phyloP scores from a whole-genome alignment of 495 filamentous ascomycete species.

The Aspergillus mulundensis region DNA sequence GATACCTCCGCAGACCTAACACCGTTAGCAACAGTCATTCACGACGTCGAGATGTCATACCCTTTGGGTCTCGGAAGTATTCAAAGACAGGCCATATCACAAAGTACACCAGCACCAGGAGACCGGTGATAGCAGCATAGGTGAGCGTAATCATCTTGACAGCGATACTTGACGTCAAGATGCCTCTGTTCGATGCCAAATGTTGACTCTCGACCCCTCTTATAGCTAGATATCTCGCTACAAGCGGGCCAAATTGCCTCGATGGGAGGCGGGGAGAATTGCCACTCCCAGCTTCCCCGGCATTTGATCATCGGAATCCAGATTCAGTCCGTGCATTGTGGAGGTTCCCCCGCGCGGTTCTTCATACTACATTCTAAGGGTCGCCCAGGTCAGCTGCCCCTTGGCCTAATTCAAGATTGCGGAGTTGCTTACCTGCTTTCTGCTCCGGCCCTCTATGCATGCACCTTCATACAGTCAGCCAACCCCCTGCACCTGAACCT shows the following conservation, averaged over 20 bases:
- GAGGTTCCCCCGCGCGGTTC: not conserved
- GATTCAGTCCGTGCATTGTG: constrained; percentile 2
- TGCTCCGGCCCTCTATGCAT: not conserved
- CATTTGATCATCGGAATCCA: constrained; percentile 9
- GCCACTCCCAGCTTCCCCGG: constrained; percentile 3
- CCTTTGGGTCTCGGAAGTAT: constrained; percentile 46
- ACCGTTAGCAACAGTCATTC: not conserved
- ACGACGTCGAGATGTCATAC: constrained; percentile 10
- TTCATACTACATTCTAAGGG: not conserved
- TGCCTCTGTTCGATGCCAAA: not conserved
- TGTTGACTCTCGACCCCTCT: not conserved
- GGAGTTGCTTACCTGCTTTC: not conserved
- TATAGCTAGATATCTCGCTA: not conserved
- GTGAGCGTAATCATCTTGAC: constrained; percentile 19
- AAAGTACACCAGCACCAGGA: constrained; percentile 35
- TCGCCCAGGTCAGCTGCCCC: too few relatives aligned
- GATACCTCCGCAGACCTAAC: constrained; percentile 46
- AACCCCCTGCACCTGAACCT: not conserved
- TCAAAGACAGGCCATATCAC: constrained; percentile 34
- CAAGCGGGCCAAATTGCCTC: constrained; percentile 14
- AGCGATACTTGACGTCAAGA: not conserved
- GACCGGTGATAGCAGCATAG: constrained; percentile 24
- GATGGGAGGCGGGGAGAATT: constrained; percentile 9
- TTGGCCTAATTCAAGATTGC: not conserved
- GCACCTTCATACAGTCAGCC: not conserved